Evolutionary conservation across 352 stramenopile species (phyloP).

Genomic region (Plasmopara viticola): DNA sequence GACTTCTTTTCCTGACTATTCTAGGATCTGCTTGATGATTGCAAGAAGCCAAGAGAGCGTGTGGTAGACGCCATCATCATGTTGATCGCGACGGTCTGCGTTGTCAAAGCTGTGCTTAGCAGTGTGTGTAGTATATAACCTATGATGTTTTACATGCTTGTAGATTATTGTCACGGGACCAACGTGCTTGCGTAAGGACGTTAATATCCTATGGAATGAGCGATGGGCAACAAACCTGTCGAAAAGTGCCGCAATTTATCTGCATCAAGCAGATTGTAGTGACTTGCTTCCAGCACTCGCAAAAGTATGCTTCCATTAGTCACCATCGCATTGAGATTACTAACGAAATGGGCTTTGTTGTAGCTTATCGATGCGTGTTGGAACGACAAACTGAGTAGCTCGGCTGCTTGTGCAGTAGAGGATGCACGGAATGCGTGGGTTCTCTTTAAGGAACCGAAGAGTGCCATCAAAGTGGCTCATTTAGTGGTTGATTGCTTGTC

Average conservation of each 20-base stretch:
- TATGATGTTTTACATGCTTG: not conserved
- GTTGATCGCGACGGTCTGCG: conserved; percentile 20
- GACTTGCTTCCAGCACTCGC: conserved; percentile 8
- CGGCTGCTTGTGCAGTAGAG: not conserved
- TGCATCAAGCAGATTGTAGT: conserved; percentile 7
- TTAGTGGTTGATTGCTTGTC: conserved; percentile 22
- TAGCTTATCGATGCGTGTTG: conserved; percentile 14
- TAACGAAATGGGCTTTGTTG: not conserved
- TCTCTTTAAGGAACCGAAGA: conserved; percentile 33
- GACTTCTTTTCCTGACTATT: no score
- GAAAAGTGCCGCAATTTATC: conserved; percentile 15
- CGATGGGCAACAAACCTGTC: conserved; percentile 9
- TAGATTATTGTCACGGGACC: conserved; percentile 12
- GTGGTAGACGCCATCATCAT: conserved; percentile 23
- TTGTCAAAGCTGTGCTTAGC: not conserved
- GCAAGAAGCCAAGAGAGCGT: conserved; percentile 14
- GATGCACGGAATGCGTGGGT: conserved; percentile 31
- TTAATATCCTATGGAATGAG: conserved; percentile 1
- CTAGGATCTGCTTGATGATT: conserved; percentile 3
- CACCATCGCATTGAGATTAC: not conserved
- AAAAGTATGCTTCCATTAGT: conserved; percentile 8
- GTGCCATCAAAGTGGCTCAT: conserved; percentile 6
- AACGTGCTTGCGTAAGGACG: not conserved
- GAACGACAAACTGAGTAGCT: not conserved
- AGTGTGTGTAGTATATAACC: not conserved